phyloP scores from a whole-genome alignment of 805 yeast species.

The Metschnikowia borealis region DNA sequence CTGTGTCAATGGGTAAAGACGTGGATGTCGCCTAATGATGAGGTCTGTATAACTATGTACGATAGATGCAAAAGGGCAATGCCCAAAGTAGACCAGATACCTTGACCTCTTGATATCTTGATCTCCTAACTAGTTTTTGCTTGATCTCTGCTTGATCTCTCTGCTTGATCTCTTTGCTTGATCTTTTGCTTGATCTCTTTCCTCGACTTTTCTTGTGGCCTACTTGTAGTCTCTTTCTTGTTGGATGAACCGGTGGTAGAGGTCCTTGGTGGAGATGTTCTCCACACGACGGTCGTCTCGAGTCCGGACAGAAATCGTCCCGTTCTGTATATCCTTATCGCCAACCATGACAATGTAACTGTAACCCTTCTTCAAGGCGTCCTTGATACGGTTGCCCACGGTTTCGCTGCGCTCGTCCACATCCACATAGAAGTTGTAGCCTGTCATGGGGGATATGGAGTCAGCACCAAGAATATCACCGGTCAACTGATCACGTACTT shows the following conservation, averaged over 20 bases:
- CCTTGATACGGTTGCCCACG: conserved; percentile 74
- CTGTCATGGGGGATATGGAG: conserved; percentile 51
- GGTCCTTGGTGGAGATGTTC: conserved; percentile 46
- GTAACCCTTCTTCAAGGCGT: conserved; percentile 70
- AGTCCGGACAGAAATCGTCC: conserved; percentile 60
- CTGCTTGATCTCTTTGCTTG: background rate
- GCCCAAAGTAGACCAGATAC: background rate
- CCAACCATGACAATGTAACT: conserved; percentile 83
- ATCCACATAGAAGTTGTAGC: conserved; percentile 67
- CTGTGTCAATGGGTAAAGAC: background rate
- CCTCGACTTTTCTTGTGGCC: background rate
- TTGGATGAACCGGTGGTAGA: conserved; percentile 48
- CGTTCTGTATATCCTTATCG: conserved; percentile 66
- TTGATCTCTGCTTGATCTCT: background rate
- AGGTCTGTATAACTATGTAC: conserved; percentile 1
- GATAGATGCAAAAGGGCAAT: background rate
- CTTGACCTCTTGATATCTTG: too few species aligned
- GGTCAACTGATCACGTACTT: conserved; percentile 40
- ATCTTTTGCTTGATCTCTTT: background rate
- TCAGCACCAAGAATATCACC: conserved; percentile 39
- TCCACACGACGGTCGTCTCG: conserved; percentile 46
- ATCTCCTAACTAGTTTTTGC: background rate
- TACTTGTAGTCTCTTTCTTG: conserved; percentile 50
- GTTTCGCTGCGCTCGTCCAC: conserved; percentile 73
- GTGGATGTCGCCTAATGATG: too few species aligned